phyloP scores from a whole-genome alignment of 768 basidiomycete genomes.

The Lactifluus hygrophoroides region DNA sequence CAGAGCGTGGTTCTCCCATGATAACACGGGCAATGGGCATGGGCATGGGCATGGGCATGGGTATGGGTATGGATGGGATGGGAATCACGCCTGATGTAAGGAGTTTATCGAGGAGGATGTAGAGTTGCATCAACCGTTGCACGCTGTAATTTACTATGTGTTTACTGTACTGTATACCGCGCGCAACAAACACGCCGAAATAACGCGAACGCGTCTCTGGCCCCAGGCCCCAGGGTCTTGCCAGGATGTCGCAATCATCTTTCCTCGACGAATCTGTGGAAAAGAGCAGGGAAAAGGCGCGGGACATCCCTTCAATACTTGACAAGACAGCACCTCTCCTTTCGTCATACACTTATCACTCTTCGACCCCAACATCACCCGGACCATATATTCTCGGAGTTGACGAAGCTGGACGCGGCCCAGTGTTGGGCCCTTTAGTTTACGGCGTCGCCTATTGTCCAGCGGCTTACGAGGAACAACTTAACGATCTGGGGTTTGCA shows the following conservation, averaged over 20 bases:
- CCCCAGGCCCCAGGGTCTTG: background rate
- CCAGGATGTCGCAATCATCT: slow-evolving; percentile 3
- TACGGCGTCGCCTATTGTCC: slow-evolving; percentile 96
- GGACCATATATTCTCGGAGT: slow-evolving; percentile 94
- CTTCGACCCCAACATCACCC: slow-evolving; percentile 52
- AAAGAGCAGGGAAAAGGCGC: background rate
- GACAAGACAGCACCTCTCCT: slow-evolving; percentile 49
- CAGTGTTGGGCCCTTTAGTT: slow-evolving; percentile 91
- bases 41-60: background rate
- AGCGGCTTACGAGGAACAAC: slow-evolving; percentile 55
- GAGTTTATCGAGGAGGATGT: slow-evolving; percentile 16
- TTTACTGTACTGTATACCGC: background rate
- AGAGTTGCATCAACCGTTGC: too few relatives aligned
- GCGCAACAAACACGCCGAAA: slow-evolving; percentile 11
- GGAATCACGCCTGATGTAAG: slow-evolving; percentile 20
- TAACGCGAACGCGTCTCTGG: slow-evolving; percentile 18
- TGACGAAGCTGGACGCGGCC: slow-evolving; percentile 97
- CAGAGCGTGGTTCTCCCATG: slow-evolving; percentile 21
- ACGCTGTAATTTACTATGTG: too few relatives aligned
- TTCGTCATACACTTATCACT: slow-evolving; percentile 73
- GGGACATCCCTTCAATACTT: slow-evolving; percentile 46
- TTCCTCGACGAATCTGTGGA: background rate
- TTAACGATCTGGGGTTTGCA: slow-evolving; percentile 84
- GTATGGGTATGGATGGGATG: slow-evolving; percentile 21
- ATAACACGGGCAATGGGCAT: slow-evolving; percentile 14